These are phyloP conservation scores for Lineolata rhizophorae DNA, from an alignment of 495 filamentous ascomycete species.

Conservation along the genomic window DNA sequence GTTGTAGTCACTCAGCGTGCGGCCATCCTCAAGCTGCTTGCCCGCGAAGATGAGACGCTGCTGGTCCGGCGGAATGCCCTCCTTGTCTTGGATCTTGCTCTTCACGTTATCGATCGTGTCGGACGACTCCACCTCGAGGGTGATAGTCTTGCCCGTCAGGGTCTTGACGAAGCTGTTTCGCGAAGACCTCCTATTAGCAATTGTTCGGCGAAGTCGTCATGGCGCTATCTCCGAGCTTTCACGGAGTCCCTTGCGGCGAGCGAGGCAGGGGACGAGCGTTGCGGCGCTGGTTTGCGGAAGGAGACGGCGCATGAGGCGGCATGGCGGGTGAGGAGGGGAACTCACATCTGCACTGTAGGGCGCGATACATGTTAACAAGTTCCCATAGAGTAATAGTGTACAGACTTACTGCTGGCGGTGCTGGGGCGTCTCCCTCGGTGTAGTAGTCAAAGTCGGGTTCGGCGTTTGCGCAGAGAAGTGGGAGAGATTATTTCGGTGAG, in stretches of 20 bases:
- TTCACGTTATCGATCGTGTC: constrained; percentile 67
- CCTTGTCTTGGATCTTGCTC: constrained; percentile 77
- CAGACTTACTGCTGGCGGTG: too few relatives aligned
- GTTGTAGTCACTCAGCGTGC: constrained; percentile 97
- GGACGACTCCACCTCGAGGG: constrained; percentile 95
- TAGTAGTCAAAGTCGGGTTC: too few relatives aligned
- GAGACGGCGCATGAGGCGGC: too few relatives aligned
- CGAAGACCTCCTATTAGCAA: background rate
- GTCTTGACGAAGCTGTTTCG: constrained; percentile 22
- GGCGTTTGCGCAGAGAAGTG: too few relatives aligned
- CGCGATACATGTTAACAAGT: constrained; percentile 11
- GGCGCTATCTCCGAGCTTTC: too few relatives aligned
- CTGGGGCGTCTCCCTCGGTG: too few relatives aligned
- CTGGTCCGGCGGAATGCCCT: constrained; percentile 97
- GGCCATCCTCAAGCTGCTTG: constrained; percentile 99
- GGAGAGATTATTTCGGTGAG: too few relatives aligned
- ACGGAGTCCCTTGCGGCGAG: too few relatives aligned
- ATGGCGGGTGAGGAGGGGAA: too few relatives aligned
- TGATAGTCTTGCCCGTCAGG: constrained; percentile 80
- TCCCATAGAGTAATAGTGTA: too few relatives aligned
- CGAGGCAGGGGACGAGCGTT: too few relatives aligned
- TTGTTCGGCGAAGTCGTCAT: constrained; percentile 1
- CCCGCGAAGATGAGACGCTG: constrained; percentile 99
- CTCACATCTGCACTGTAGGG: constrained; percentile 60
- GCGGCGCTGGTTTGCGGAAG: too few relatives aligned